Conservation (phyloP, 116 monocot genomes). For the Posidonia oceanica region DNA sequence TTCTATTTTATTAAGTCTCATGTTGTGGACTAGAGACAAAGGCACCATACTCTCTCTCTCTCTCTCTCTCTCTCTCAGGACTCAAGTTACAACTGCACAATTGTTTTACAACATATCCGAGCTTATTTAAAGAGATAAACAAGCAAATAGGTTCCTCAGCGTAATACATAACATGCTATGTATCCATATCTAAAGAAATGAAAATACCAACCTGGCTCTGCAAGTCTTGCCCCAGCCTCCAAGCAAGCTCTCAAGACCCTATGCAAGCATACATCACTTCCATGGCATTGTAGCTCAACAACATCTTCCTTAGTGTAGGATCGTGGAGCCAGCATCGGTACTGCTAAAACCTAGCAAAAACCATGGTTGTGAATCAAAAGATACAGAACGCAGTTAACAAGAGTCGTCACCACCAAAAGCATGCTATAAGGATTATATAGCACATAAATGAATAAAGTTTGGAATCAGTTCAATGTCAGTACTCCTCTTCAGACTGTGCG, state of each 20-base stretch:
- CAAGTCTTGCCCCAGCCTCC: constrained; percentile 89
- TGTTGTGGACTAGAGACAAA: neutral
- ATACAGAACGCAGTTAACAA: neutral
- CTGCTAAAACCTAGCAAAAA: constrained; percentile 49
- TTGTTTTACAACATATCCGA: neutral
- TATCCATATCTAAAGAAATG: neutral
- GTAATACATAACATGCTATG: neutral
- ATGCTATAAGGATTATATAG: neutral
- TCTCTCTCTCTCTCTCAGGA: too few species aligned
- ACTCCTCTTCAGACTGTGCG: too few species aligned
- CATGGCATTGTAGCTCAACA: constrained; percentile 96
- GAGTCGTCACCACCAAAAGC: neutral
- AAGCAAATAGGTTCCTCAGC: neutral
- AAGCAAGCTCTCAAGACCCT: constrained; percentile 90
- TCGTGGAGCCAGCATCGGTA: constrained; percentile 92
- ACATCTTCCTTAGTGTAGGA: constrained; percentile 96
- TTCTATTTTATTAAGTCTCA: neutral
- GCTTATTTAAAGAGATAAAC: neutral
- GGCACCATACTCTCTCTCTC: too few species aligned
- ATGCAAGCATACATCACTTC: constrained; percentile 74
- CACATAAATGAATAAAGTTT: too few species aligned
- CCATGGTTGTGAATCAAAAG: neutral
- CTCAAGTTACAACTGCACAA: neutral
- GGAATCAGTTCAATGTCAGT: too few species aligned
- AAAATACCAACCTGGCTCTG: constrained; percentile 65